Percentiles rank a stretch among this genome's conserved stretches.
These are phyloP conservation scores for Blumeriella jaapii DNA, from an alignment of 2,329 filamentous ascomycete genomes.

Conservation along the genomic window DNA sequence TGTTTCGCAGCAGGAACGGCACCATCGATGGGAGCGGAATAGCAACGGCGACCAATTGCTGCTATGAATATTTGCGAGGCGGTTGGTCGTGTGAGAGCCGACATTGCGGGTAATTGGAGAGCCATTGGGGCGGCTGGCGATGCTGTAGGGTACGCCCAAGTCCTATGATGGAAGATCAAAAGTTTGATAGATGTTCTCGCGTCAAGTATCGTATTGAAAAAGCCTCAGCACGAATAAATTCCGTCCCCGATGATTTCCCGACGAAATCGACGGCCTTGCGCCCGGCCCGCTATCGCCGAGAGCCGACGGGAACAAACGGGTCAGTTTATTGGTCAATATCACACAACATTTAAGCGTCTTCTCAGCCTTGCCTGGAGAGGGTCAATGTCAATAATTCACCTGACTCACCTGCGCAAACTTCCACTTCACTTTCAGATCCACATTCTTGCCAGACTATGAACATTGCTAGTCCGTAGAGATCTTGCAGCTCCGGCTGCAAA, in stretches of 20 bases:
- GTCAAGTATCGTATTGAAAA: too few relatives aligned
- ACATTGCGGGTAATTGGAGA: constrained; percentile 16
- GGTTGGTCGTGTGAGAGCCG: constrained; percentile 17
- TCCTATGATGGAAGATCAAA: too few relatives aligned
- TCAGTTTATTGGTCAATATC: too few relatives aligned
- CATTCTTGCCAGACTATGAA: constrained; percentile 11
- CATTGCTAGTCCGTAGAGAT: constrained; percentile 20
- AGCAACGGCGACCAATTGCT: constrained; percentile 31
- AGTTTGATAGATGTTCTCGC: too few relatives aligned
- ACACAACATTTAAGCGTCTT: not conserved
- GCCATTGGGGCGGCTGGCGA: constrained; percentile 19
- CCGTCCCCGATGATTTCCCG: constrained; percentile 2
- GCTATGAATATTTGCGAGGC: constrained; percentile 16
- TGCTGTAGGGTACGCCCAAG: not conserved
- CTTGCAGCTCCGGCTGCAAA: constrained; percentile 24
- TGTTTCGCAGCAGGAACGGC: constrained; percentile 67
- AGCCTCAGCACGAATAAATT: not conserved
- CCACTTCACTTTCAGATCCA: too few relatives aligned
- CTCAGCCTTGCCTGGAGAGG: constrained; percentile 10
- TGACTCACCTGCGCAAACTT: too few relatives aligned
- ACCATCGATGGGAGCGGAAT: constrained; percentile 47
- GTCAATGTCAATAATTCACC: too few relatives aligned
- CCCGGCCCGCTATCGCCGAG: constrained; percentile 1
- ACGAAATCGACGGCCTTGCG: constrained; percentile 6
- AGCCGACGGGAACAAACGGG: too few relatives aligned